Conservation (phyloP, 345 rosid genomes). For the Eutrema heterophyllum region DNA sequence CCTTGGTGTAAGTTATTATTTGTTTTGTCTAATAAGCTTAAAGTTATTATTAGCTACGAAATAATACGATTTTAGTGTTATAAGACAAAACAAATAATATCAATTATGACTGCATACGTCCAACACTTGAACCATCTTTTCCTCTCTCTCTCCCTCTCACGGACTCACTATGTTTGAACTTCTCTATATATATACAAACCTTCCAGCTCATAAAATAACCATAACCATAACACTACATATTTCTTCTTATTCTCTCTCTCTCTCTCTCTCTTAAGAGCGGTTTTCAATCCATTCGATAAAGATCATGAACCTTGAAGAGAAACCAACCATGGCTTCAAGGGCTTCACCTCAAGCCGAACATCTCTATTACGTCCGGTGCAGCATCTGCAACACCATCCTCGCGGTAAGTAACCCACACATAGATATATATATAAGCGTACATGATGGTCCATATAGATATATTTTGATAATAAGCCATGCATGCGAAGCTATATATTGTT, state of each 20-base stretch:
- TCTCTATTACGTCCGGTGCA: conserved; percentile 96
- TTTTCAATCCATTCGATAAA: conserved; percentile 2
- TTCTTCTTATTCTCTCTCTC: conserved; percentile 13
- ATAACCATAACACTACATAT: conserved; percentile 10
- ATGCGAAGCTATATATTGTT: background rate
- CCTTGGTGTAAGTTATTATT: background rate
- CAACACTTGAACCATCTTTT: background rate
- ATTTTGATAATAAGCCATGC: background rate
- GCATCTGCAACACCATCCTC: conserved; percentile 97
- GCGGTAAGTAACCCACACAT: conserved; percentile 49
- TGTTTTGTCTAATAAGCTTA: too few species aligned
- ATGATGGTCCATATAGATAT: background rate
- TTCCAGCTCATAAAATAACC: conserved; percentile 11
- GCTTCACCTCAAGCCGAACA: conserved; percentile 58
- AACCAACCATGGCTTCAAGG: conserved; percentile 53
- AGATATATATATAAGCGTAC: background rate
- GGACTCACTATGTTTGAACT: conserved; percentile 9
- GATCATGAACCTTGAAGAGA: conserved; percentile 64
- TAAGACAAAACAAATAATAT: too few species aligned
- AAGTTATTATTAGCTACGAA: too few species aligned
- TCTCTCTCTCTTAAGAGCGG: background rate
- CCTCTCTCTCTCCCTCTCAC: background rate
- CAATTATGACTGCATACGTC: background rate
- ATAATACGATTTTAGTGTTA: too few species aligned
- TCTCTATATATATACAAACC: conserved; percentile 24